Evolutionary conservation across 2,329 filamentous ascomycete genomes (phyloP).

Genomic region (Daldinia sp.): DNA sequence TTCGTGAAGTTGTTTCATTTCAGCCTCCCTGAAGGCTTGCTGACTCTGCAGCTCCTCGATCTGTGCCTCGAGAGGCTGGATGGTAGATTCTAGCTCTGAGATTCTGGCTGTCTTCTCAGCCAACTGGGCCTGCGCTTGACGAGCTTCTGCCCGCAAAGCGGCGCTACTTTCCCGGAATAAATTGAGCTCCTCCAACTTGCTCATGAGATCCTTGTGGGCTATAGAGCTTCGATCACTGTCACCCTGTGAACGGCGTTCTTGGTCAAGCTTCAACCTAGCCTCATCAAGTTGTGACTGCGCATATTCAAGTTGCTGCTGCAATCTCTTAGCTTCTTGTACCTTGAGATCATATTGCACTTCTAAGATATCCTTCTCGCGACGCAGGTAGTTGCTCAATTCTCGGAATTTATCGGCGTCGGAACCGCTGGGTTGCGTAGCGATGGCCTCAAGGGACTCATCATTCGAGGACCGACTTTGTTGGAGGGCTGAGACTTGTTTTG

Average conservation of each 20-base stretch:
- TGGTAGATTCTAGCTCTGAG: conserved; percentile 77
- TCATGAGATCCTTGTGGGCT: conserved; percentile 90
- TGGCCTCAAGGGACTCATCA: conserved; percentile 65
- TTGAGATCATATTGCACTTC: conserved; percentile 96
- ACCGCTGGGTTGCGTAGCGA: conserved; percentile 64
- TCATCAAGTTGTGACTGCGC: conserved; percentile 90
- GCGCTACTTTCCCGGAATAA: conserved; percentile 95
- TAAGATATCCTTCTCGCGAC: conserved; percentile 96
- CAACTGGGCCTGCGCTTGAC: conserved; percentile 81
- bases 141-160: conserved; percentile 87
- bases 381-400: conserved; percentile 90
- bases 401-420: conserved; percentile 80
- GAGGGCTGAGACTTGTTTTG: conserved; percentile 80
- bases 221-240: conserved; percentile 79
- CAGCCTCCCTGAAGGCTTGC: conserved; percentile 83
- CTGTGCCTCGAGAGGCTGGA: conserved; percentile 84
- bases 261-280: conserved; percentile 85
- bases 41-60: conserved; percentile 87
- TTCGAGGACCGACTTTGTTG: conserved; percentile 77
- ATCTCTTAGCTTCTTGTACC: conserved; percentile 84
- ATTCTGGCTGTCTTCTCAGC: conserved; percentile 80
- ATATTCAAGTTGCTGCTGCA: conserved; percentile 92
- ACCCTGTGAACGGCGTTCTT: conserved; percentile 82
- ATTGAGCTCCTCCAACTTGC: conserved; percentile 95
- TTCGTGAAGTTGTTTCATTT: conserved; percentile 88